Base-by-base conservation (phyloP, 345 rosid species). In the Gossypium herbaceum region DNA sequence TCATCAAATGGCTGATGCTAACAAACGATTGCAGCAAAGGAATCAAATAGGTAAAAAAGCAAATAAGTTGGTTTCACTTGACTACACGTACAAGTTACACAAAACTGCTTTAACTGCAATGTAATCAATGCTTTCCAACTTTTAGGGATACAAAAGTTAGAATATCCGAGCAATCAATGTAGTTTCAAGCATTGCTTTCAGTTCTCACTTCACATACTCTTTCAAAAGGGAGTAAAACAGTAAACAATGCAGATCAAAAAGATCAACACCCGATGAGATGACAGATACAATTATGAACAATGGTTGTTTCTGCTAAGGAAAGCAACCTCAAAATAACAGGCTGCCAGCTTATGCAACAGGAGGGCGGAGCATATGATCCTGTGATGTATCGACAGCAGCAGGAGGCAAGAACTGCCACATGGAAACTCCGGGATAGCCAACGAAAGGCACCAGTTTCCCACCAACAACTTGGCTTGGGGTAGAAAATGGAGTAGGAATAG, bases 371-470 rank as follows among this genome's bases (percentile, higher is more conserved):
- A 78, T 82, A 51, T 86, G 91, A 73, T 88, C 91, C 75, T 88
- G 86, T 24, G 89, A 88, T 13, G 89, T 88, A 67, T 88, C 91
- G 24, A 82, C 83, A 13, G 85, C 82, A 67, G 88, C 80, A 52
- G 88, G 88, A 17, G 85, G 86, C 86, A 88, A 78, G 79, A 88
- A 84, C 73, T 84, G 89, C 91, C 91, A 84, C 89, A 86, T 84
- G 27, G 91, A 81, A 76, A 82, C 81, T 61, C 88, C 86, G 0
- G 89, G 89, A 48, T 84, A 88, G 44, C 91, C 78, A 11, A 88
- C 82, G 63, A 86, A 81, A 8, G 91, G 85, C 24, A 88, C 82
- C 70, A 84, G 27, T 76, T 88, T 88, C 78, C 85, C 86, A 52
- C 91, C 85, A 34, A 76, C 81, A 61, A 84, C 76, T 77, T 88